Evolutionary conservation across 108 stramenopile species (phyloP), one percentile per base, ranked within the genome.

Genomic region (Cyclostephanos invisitatus): DNA sequence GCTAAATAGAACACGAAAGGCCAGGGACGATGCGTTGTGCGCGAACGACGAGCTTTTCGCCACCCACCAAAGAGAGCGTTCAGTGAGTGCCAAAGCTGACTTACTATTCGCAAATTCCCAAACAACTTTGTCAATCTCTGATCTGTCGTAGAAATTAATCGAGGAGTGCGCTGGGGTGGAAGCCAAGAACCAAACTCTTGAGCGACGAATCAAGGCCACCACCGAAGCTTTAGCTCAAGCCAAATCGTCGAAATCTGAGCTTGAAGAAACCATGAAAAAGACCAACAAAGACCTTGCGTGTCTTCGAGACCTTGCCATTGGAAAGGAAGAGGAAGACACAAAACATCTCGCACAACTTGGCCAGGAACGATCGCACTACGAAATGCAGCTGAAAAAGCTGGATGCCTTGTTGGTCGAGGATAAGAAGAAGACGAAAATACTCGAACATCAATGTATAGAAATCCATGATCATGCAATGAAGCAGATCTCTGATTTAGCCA

Each of bases 401-500:
- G 61, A 64, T 35, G 7, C 36, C 8, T 1, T 53, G 35, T 50
- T 78, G 38, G 29, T 29, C 0, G 70, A 78, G 38, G 77, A 78
- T 42, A 60, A 72, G 62, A 47, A 27, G 14, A 78, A 72, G 69
- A 32, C 60, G 50, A 62, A 61, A 40, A 37, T 21, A 1, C 60
- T 67, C 29, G 60, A 72, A 60, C 49, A 36, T 11, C 66, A 58
- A 35, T 63, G 64, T 32, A 10, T 61, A n/a, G 77, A 78, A 67
- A 49, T 20, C 27, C 77, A 78, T 2, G 70, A 78, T 8, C 32
- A 67, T 24, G 66, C 70, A 29, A 62, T 55, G 27, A 66, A 67
- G 47, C 70, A 47, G 7, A 78, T 78, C 12, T 49, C 70, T 7
- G 59, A 78, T 18, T 65, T 78, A 10, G 70, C 61, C 17, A 56